These are phyloP conservation scores for Heritiera littoralis DNA, from an alignment of 345 rosid species.

Conservation along the genomic window DNA sequence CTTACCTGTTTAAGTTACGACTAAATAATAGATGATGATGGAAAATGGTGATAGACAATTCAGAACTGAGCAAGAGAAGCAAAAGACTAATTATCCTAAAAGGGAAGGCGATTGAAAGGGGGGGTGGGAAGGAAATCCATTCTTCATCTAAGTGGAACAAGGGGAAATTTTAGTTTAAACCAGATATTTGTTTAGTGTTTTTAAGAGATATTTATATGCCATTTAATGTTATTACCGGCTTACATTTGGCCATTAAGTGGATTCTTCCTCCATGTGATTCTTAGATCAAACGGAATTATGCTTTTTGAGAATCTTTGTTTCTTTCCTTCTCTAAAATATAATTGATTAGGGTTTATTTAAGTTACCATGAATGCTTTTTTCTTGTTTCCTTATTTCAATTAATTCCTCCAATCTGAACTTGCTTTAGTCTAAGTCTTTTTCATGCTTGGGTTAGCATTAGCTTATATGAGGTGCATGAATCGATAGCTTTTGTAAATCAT, in stretches of 20 bases:
- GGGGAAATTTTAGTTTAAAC: background rate
- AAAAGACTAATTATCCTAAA: background rate
- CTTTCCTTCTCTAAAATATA: background rate
- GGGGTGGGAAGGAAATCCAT: background rate
- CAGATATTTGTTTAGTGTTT: background rate
- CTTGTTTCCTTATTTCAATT: background rate
- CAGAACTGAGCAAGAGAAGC: background rate
- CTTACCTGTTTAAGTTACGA: background rate
- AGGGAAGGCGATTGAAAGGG: background rate
- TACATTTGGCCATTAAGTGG: too few relatives aligned
- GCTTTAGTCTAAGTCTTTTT: background rate
- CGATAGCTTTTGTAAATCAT: background rate
- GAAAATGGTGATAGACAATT: background rate
- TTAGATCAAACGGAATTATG: background rate
- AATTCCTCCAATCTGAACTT: background rate
- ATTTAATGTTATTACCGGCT: background rate
- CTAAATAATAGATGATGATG: background rate
- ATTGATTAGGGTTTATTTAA: background rate
- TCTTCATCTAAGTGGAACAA: background rate
- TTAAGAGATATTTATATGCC: conserved; percentile 1
- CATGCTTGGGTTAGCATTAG: background rate
- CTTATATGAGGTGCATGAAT: conserved; percentile 2
- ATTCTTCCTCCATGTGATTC: background rate
- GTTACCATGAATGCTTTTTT: background rate
- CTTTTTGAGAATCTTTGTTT: background rate